phyloP scores from a whole-genome alignment of 2,329 filamentous ascomycete genomes.

The Chaetomium sp. region DNA sequence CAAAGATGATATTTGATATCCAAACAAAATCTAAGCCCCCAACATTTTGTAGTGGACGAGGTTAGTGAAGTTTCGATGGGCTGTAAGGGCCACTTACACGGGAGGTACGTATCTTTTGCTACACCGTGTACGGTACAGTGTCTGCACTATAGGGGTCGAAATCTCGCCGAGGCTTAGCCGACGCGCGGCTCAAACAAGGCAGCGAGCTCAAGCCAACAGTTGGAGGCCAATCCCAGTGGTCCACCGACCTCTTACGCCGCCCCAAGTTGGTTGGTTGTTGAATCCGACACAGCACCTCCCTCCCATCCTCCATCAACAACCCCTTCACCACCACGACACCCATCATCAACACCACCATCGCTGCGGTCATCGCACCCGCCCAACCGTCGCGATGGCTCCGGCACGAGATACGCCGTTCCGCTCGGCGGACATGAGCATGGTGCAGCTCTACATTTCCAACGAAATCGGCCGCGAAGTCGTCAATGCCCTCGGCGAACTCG shows the following conservation, averaged over 20 bases:
- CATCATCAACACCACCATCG: constrained; percentile 17
- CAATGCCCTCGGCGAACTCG: constrained; percentile 92
- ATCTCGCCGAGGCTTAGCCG: constrained; percentile 30
- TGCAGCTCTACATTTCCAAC: constrained; percentile 98
- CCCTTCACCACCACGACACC: constrained; percentile 2
- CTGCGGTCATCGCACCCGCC: constrained; percentile 23
- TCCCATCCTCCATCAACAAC: constrained; percentile 11
- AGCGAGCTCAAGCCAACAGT: constrained; percentile 5
- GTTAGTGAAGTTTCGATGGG: background rate
- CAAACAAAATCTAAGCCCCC: too few relatives aligned
- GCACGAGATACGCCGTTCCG: constrained; percentile 94
- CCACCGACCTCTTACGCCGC: constrained; percentile 20
- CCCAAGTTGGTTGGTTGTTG: constrained; percentile 15
- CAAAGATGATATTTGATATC: too few relatives aligned
- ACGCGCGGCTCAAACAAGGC: constrained; percentile 25
- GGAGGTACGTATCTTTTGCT: background rate
- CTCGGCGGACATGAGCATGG: constrained; percentile 99
- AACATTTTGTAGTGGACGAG: too few relatives aligned
- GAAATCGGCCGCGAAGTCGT: constrained; percentile 98
- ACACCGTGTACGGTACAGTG: background rate
- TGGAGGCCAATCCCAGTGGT: background rate
- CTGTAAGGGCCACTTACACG: background rate
- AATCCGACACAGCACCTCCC: constrained; percentile 2
- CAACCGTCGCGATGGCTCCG: constrained; percentile 56
- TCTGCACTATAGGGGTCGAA: background rate